Conservation (phyloP, 495 filamentous ascomycete genomes). For the Apodospora peruviana region DNA sequence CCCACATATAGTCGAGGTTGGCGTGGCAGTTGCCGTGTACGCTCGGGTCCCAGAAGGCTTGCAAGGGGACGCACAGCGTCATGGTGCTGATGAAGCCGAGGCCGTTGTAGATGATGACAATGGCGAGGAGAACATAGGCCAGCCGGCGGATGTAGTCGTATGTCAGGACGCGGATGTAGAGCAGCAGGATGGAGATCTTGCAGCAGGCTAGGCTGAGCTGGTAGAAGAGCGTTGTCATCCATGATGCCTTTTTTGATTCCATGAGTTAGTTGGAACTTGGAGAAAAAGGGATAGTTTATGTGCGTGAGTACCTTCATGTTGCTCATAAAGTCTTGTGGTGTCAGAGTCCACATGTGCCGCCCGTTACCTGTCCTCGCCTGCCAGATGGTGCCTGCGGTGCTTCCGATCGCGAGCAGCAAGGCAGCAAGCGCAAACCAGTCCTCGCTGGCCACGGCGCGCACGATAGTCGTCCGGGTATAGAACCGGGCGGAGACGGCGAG, state of each 20-base stretch:
- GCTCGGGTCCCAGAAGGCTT: conserved; percentile 6
- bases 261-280: neutral
- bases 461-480: conserved; percentile 5
- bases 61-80: conserved; percentile 13
- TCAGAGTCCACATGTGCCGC: neutral
- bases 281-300: neutral
- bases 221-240: conserved; percentile 4
- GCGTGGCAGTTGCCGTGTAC: conserved; percentile 6
- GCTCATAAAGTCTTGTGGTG: neutral
- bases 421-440: conserved; percentile 4
- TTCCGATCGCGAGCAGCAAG: neutral
- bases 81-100: conserved; percentile 7
- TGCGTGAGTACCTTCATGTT: neutral
- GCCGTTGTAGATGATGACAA: conserved; percentile 9
- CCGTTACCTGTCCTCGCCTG: neutral
- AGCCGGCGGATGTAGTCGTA: conserved; percentile 7
- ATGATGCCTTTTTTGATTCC: neutral
- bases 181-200: conserved; percentile 22
- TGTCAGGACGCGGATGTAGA: conserved; percentile 22
- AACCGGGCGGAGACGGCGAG: conserved; percentile 7
- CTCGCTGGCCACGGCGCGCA: neutral
- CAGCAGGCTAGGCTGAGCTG: conserved; percentile 13
- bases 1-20: neutral
- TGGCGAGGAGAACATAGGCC: conserved; percentile 7
- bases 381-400: neutral